Evolutionary conservation across 257 asterid genomes (phyloP).

Genomic region (Nicotiana tabacum): DNA sequence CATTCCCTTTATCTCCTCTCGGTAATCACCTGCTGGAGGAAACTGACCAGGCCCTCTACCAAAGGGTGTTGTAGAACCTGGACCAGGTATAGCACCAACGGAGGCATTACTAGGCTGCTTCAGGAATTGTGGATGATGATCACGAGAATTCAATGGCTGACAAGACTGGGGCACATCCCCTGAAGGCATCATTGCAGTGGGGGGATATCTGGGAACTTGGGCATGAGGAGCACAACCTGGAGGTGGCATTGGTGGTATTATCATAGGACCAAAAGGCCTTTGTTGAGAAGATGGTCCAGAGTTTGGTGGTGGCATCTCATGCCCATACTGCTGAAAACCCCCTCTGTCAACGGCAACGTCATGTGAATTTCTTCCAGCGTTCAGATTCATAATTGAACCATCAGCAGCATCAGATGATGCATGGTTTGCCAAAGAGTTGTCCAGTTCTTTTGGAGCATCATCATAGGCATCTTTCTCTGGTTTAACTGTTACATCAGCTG

Average conservation of each 20-base stretch:
- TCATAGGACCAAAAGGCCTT: conserved; percentile 21
- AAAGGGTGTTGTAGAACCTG: conserved; percentile 22
- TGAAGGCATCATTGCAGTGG: conserved; percentile 27
- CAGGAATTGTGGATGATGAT: conserved; percentile 22
- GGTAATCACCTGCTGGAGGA: conserved; percentile 40
- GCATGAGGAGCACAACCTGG: conserved; percentile 20
- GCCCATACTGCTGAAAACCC: conserved; percentile 22
- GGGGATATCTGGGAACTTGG: conserved; percentile 31
- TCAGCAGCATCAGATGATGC: conserved; percentile 26
- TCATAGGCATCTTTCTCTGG: conserved; percentile 21
- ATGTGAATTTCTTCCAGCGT: conserved; percentile 10
- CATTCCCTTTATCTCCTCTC: conserved; percentile 27
- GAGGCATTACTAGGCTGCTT: conserved; percentile 22
- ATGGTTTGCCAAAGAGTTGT: not conserved
- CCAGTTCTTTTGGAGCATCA: conserved; percentile 11
- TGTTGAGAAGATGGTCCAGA: conserved; percentile 21
- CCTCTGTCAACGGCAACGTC: not conserved
- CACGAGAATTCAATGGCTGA: conserved; percentile 29
- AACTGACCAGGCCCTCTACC: conserved; percentile 47
- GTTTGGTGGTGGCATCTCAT: conserved; percentile 24
- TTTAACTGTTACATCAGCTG: conserved; percentile 27
- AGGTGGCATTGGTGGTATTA: conserved; percentile 15
- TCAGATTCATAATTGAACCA: not conserved
- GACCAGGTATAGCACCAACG: conserved; percentile 14
- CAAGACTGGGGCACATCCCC: conserved; percentile 41